Percentiles rank a stretch among this genome's conserved stretches.
Conservation (phyloP, 139 green algal genomes). For the Asterochloris sp. region DNA sequence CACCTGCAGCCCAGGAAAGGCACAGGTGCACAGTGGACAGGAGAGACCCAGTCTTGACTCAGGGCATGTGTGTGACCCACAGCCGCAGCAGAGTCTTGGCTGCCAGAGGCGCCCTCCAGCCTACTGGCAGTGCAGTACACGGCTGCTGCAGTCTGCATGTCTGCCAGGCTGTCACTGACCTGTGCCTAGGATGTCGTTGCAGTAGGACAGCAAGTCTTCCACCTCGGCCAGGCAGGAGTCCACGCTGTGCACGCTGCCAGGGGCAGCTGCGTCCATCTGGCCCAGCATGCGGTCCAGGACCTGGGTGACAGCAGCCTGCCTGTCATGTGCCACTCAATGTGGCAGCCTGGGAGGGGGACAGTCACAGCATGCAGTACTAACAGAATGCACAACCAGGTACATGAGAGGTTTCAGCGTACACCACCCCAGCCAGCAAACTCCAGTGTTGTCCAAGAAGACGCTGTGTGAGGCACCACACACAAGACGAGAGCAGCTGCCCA, state of each 20-base stretch:
- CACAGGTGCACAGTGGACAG: neutral
- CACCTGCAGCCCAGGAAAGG: conserved; percentile 25
- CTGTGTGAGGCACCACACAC: no score
- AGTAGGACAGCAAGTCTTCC: conserved; percentile 92
- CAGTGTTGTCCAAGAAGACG: no score
- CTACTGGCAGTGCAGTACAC: neutral
- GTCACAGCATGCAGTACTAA: no score
- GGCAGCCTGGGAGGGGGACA: no score
- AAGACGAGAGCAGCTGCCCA: no score
- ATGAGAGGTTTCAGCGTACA: no score
- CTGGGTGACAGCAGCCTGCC: neutral
- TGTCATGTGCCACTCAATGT: no score
- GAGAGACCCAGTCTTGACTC: neutral
- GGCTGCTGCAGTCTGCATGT: neutral
- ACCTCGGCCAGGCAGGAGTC: conserved; percentile 86
- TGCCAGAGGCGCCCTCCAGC: neutral
- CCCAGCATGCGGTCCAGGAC: conserved; percentile 43
- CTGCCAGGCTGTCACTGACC: conserved; percentile 30
- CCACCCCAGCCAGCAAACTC: no score
- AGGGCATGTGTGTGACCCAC: neutral
- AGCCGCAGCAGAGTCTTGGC: neutral
- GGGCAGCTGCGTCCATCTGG: conserved; percentile 28
- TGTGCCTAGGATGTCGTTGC: conserved; percentile 81
- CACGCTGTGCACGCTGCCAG: conserved; percentile 43
- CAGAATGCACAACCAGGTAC: no score